phyloP scores from a whole-genome alignment of 1,284 basidiomycete genomes.

The Porodaedalea pini region DNA sequence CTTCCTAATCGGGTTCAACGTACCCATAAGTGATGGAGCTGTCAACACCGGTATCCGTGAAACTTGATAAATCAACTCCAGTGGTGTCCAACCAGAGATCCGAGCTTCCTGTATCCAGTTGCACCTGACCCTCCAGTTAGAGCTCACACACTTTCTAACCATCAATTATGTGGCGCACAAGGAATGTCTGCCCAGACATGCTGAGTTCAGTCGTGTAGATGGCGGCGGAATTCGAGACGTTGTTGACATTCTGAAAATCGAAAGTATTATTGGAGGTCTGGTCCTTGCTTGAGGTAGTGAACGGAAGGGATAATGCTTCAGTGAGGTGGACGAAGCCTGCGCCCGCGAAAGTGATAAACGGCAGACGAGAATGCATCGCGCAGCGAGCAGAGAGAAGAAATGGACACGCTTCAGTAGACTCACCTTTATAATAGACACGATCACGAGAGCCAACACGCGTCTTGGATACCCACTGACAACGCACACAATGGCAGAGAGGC shows the following conservation, averaged over 20 bases:
- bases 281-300: neutral
- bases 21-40: slow-evolving; percentile 7
- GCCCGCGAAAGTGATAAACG: neutral
- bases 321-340: neutral
- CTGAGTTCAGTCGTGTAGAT: slow-evolving; percentile 7
- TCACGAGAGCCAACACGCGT: neutral
- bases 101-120: slow-evolving; percentile 14
- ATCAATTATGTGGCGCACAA: neutral
- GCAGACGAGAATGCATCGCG: neutral
- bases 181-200: slow-evolving; percentile 4
- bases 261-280: slow-evolving; percentile 5
- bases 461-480: neutral
- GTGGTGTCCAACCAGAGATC: slow-evolving; percentile 16
- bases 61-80: slow-evolving; percentile 1
- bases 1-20: neutral
- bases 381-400: slow-evolving; percentile 3
- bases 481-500: too few species aligned
- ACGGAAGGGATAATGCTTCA: neutral
- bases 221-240: neutral
- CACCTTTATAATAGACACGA: neutral
- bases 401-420: neutral
- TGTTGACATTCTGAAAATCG: slow-evolving; percentile 7
- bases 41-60: slow-evolving; percentile 5
- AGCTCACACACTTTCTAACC: neutral
- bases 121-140: neutral